These are phyloP conservation scores for Cardamine resedifolia DNA, from an alignment of 345 rosid genomes.

Conservation along the genomic window DNA sequence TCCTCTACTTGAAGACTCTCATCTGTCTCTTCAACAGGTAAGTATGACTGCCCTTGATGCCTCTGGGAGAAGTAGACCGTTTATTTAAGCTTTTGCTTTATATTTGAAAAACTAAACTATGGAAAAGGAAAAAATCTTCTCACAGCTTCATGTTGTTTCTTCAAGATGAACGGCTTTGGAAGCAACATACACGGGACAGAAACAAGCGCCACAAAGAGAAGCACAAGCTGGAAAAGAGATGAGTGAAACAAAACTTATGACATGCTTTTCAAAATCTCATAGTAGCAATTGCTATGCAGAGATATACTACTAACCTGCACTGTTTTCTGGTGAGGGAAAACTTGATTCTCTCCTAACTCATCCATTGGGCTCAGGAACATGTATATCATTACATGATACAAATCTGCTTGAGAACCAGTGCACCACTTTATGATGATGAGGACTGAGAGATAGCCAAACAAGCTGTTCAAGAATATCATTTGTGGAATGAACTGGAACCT, in stretches of 20 bases:
- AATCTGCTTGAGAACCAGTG: slow-evolving; percentile 92
- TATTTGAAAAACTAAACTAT: not conserved
- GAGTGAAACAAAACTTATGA: not conserved
- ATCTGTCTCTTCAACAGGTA: slow-evolving; percentile 58
- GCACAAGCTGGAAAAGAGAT: slow-evolving; percentile 50
- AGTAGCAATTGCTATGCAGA: not conserved
- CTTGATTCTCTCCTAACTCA: slow-evolving; percentile 86
- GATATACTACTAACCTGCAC: slow-evolving; percentile 66
- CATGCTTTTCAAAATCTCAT: slow-evolving; percentile 8
- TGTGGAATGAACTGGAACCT: slow-evolving; percentile 98
- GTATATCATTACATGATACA: slow-evolving; percentile 89
- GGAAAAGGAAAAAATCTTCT: slow-evolving; percentile 30
- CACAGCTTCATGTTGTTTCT: slow-evolving; percentile 79
- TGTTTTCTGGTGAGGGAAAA: slow-evolving; percentile 71
- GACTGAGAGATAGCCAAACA: slow-evolving; percentile 87
- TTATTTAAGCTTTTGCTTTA: too few species aligned
- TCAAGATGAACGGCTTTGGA: slow-evolving; percentile 91
- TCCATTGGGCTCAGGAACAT: slow-evolving; percentile 96
- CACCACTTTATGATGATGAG: slow-evolving; percentile 85
- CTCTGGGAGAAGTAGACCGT: slow-evolving; percentile 48
- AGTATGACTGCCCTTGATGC: slow-evolving; percentile 79
- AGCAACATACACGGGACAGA: slow-evolving; percentile 96
- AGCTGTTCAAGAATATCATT: slow-evolving; percentile 80
- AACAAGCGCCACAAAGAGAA: slow-evolving; percentile 79
- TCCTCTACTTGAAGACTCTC: slow-evolving; percentile 75